Percentiles rank a stretch among this genome's conserved stretches.
These are phyloP conservation scores for Fusarium acutatum DNA, from an alignment of 2,329 filamentous ascomycete genomes.

Conservation along the genomic window DNA sequence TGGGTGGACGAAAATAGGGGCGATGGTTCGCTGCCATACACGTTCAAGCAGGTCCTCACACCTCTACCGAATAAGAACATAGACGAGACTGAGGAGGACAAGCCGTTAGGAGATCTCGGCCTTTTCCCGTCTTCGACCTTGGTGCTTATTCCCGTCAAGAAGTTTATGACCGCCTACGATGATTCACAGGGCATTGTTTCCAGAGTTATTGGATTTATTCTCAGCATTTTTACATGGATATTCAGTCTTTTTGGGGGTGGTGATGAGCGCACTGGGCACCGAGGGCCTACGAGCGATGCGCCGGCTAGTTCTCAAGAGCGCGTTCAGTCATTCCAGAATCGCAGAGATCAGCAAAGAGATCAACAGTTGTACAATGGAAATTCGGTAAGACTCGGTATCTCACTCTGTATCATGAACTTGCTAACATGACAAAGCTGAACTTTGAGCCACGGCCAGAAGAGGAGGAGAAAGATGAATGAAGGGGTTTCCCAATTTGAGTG, in stretches of 20 bases:
- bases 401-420: neutral
- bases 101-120: conserved; percentile 73
- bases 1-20: conserved; percentile 77
- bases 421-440: conserved; percentile 63
- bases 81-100: conserved; percentile 76
- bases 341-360: conserved; percentile 62
- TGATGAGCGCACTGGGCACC: conserved; percentile 10
- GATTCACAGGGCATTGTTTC: conserved; percentile 42
- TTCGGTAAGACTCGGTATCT: conserved; percentile 65
- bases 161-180: conserved; percentile 54
- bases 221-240: conserved; percentile 49
- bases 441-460: conserved; percentile 73
- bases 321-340: conserved; percentile 51
- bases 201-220: conserved; percentile 43
- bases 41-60: conserved; percentile 83
- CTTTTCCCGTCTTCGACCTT: conserved; percentile 83
- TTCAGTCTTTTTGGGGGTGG: conserved; percentile 45
- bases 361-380: conserved; percentile 92
- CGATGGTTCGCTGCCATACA: conserved; percentile 72
- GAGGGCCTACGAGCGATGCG: conserved; percentile 1
- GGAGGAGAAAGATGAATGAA: conserved; percentile 52
- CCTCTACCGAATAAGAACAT: conserved; percentile 80
- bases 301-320: conserved; percentile 35
- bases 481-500: conserved; percentile 33
- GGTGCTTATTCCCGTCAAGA: conserved; percentile 76